A percentile compares a stretch with the other conserved stretches of the same genome.
Conservation (phyloP, 1,284 basidiomycete species). For the Puccinia triticina region DNA sequence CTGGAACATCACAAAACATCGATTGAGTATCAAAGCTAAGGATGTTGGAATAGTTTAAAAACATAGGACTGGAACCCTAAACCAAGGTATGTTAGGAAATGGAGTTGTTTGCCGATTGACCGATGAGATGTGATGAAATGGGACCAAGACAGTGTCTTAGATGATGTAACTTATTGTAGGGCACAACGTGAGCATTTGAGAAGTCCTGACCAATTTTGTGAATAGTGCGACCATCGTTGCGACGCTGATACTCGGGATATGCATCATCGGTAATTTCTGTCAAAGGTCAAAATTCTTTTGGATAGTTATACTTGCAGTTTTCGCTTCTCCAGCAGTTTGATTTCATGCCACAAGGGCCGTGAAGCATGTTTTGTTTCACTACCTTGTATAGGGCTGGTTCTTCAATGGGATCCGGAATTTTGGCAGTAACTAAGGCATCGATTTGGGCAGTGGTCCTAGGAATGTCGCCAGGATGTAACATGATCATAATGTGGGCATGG, state of each 20-base stretch:
- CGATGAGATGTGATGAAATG: too few relatives aligned
- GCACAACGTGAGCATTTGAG: too few relatives aligned
- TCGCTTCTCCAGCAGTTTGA: conserved; percentile 61
- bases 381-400: conserved; percentile 62
- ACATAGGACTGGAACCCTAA: too few relatives aligned
- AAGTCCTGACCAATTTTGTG: too few relatives aligned
- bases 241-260: conserved; percentile 52
- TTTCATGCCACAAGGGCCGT: conserved; percentile 64
- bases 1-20: too few relatives aligned
- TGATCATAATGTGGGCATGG: conserved; percentile 64
- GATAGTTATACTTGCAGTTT: conserved; percentile 63
- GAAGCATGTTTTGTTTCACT: conserved; percentile 53
- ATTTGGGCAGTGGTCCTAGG: conserved; percentile 60
- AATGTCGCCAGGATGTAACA: conserved; percentile 58
- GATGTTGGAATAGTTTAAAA: too few relatives aligned
- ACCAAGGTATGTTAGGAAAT: too few relatives aligned
- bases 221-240: too few relatives aligned
- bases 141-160: too few relatives aligned
- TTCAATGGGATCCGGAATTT: conserved; percentile 62
- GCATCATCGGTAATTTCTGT: conserved; percentile 56
- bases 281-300: conserved; percentile 60
- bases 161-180: too few relatives aligned
- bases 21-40: too few relatives aligned
- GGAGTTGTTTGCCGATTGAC: too few relatives aligned
- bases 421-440: conserved; percentile 62